Evolutionary conservation across 257 asterid genomes (phyloP).

Genomic region (Capsicum rhomboideum): DNA sequence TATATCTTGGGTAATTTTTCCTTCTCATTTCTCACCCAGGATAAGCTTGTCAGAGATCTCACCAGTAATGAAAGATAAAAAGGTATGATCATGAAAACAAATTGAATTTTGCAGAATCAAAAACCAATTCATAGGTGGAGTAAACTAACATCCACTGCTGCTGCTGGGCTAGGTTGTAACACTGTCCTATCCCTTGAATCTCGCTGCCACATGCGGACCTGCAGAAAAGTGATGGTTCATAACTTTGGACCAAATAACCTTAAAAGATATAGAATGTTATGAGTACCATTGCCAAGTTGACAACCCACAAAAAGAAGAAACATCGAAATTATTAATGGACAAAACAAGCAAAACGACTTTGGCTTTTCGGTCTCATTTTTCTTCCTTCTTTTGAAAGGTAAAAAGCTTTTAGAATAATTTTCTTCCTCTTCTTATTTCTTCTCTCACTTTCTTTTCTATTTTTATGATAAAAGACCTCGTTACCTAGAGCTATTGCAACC

Average conservation of each 20-base stretch:
- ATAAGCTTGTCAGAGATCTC: neutral
- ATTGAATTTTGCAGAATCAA: neutral
- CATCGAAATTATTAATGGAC: neutral
- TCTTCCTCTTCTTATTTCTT: neutral
- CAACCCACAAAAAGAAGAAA: conserved; percentile 2
- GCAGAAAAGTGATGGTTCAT: conserved; percentile 16
- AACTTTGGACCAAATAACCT: neutral
- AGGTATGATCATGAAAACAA: neutral
- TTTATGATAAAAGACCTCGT: neutral
- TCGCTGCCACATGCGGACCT: conserved; percentile 95
- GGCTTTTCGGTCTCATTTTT: neutral
- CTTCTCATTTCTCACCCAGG: neutral
- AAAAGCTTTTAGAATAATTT: neutral
- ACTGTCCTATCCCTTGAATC: conserved; percentile 88
- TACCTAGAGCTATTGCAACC: neutral
- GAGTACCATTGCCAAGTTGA: neutral
- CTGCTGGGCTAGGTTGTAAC: conserved; percentile 93
- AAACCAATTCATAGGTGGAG: conserved; percentile 1
- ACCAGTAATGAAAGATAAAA: neutral
- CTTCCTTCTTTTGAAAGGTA: neutral
- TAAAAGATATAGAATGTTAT: neutral
- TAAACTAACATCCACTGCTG: conserved; percentile 83
- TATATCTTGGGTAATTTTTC: neutral
- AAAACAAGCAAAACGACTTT: neutral
- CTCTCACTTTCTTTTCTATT: neutral